Evolutionary conservation across 2,329 filamentous ascomycete genomes (phyloP), one percentile per base, ranked within the genome.

Genomic region (Trichophyton simii): DNA sequence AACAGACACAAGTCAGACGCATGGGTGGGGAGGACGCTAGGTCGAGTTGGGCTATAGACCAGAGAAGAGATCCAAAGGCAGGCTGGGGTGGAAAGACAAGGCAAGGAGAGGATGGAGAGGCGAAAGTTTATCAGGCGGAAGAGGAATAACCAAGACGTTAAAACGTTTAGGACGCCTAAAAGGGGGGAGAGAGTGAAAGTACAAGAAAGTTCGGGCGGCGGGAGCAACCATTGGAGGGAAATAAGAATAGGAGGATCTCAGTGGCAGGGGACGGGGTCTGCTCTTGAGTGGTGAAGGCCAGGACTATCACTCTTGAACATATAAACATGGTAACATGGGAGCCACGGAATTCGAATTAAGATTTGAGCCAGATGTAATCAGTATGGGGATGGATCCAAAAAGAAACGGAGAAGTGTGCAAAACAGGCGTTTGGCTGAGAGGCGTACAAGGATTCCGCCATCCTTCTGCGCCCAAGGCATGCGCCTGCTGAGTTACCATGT

Each of bases 61-160:
- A 41, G 46, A 44, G 20, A 50, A 36, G 46, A 41, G 38, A 60
- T 57, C 59, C 44, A 41, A 36, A 60, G 44, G 42, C 50, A 50
- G 48, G 15, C 34, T 57, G 48, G 38, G 59, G 22, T 50, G 60
- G 36, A 55, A 57, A 59, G 57, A 59, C 57, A 57, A 50, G 60
- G 50, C 55, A 62, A 52, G 28, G 44, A 48, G 22, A 31, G 31
- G 61, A 62, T 41, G 34, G 36, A 20, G 54, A 58, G 55, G 61
- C 57, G 48, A 57, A 58, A 59, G 52, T 18, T 38, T 54, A 62
- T 57, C 50, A 55, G 50, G 50, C 50, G 50, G 25, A 36, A 55
- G 20, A 34, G 50, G 6, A 34, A 36, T 55, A 36, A 55, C 50
- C 31, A 55, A 55, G 50, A 55, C 50, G 50, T 55, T 55, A 55